Conservation (phyloP, 2,329 filamentous ascomycete species). For the Colletotrichum somersetense region DNA sequence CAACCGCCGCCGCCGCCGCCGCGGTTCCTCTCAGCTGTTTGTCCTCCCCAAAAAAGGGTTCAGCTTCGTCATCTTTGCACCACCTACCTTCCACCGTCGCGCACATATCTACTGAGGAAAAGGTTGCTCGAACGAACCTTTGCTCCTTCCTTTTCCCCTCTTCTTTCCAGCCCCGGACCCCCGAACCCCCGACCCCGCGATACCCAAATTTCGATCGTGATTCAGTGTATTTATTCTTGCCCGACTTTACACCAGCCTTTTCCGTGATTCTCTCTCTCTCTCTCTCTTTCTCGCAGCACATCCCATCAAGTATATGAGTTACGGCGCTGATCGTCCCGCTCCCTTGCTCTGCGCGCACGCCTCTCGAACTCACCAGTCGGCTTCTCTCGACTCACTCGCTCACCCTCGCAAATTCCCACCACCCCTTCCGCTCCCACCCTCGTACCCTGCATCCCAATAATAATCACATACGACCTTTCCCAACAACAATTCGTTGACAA, state of each 20-base stretch:
- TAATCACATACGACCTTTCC: slow-evolving; percentile 18
- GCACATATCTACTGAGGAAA: slow-evolving; percentile 5
- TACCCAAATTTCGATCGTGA: slow-evolving; percentile 15
- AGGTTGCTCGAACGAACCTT: slow-evolving; percentile 6
- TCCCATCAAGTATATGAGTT: neutral
- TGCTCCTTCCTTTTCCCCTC: slow-evolving; percentile 1
- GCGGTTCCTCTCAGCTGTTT: slow-evolving; percentile 8
- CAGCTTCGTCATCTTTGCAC: slow-evolving; percentile 40
- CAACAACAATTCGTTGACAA: slow-evolving; percentile 18
- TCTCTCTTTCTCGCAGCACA: neutral
- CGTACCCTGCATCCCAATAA: slow-evolving; percentile 32
- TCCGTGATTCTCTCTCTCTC: neutral
- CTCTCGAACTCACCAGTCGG: slow-evolving; percentile 7
- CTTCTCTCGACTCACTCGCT: slow-evolving; percentile 15
- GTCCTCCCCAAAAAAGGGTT: slow-evolving; percentile 15
- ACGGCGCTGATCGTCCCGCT: neutral
- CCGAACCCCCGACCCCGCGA: slow-evolving; percentile 2
- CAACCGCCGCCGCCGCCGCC: slow-evolving; percentile 16
- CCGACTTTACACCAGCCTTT: neutral
- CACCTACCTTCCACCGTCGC: slow-evolving; percentile 7
- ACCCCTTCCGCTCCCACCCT: slow-evolving; percentile 19
- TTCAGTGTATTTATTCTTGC: slow-evolving; percentile 9
- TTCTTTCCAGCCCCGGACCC: neutral
- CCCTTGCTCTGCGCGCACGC: slow-evolving; percentile 19
- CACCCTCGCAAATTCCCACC: slow-evolving; percentile 9